Base-by-base conservation (phyloP, 352 stramenopile genomes). In the Phytophthora citricola region DNA sequence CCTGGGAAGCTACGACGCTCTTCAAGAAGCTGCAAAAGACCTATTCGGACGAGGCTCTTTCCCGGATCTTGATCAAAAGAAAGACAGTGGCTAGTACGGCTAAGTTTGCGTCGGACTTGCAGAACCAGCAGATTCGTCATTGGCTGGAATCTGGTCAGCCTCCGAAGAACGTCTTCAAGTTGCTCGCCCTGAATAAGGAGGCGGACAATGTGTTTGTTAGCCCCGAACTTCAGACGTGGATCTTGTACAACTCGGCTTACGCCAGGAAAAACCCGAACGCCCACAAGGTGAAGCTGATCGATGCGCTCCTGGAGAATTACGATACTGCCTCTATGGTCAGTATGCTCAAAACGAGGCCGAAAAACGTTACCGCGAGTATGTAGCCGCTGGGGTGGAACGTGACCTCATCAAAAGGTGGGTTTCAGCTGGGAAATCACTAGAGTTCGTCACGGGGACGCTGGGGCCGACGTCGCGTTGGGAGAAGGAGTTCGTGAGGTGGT, bases 161-260 rank as follows among this genome's bases (percentile, higher is more conserved):
- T 5, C 36, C 36, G 0, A 5, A 9, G 32, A 36, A 56, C 0
- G 31, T 7, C 24, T 36, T 65, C 6, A 58, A 58, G 47, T 44
- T 47, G 8, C 49, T 58, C 0, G 11, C 32, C 3, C 29, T 65
- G 0, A 39, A 65, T 15, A 51, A 58, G 14, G 47, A 3, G n/a
- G 27, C 39, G 8, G 58, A 58, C 15, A 46, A 51, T 38, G 7
- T 65, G 1, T 36, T 65, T 22, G 20, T 26, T 9, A 45, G 40
- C 17, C 39, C 58, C 14, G 36, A 65, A 5, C 47, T 58, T n/a
- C 41, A 39, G 12, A 36, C 31, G 1, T 58, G 58, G 46, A n/a
- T 46, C 12, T 7, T 4, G 36, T 43, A 43, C 36, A 17, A 5
- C 4, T 5, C 4, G 10, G 15, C 31, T 10, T 70, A 57, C 31